phyloP scores from a whole-genome alignment of 805 yeast species.

The Candida berthetii region DNA sequence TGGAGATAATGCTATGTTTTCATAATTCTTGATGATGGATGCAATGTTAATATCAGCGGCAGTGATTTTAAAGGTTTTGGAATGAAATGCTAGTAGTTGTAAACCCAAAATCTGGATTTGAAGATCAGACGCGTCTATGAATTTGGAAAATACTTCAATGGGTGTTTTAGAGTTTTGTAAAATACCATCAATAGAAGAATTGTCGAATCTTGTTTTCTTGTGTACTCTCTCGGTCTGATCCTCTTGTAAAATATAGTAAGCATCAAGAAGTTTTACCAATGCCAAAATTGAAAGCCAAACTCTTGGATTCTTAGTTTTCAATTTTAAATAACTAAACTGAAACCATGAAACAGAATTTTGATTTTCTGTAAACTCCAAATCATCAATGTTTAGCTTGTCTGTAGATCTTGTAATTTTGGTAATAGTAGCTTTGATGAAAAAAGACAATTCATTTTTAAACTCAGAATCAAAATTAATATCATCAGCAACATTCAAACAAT shows the following conservation, averaged over 20 bases:
- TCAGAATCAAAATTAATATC: neutral
- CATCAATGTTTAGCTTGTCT: neutral
- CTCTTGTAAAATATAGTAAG: constrained; percentile 19
- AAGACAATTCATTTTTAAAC: neutral
- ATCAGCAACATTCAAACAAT: neutral
- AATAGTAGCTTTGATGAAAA: neutral
- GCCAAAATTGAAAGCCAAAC: constrained; percentile 39
- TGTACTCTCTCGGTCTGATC: neutral
- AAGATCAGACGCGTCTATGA: constrained; percentile 3
- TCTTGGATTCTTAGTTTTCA: constrained; percentile 6
- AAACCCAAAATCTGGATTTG: constrained; percentile 9
- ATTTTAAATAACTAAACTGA: constrained; percentile 4
- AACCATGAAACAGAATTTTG: constrained; percentile 16
- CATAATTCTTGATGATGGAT: constrained; percentile 9
- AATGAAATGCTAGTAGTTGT: constrained; percentile 24
- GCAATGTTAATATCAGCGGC: constrained; percentile 1
- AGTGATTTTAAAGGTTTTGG: constrained; percentile 2
- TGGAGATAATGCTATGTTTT: constrained; percentile 2
- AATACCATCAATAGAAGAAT: neutral
- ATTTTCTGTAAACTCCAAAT: constrained; percentile 2
- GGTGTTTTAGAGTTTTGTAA: neutral
- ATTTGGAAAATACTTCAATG: constrained; percentile 14
- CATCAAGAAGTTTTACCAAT: constrained; percentile 22
- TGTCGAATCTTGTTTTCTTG: constrained; percentile 24
- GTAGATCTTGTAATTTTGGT: neutral